Conservation (phyloP, 2,329 filamentous ascomycete genomes). For the Trichoderma koningiopsis region DNA sequence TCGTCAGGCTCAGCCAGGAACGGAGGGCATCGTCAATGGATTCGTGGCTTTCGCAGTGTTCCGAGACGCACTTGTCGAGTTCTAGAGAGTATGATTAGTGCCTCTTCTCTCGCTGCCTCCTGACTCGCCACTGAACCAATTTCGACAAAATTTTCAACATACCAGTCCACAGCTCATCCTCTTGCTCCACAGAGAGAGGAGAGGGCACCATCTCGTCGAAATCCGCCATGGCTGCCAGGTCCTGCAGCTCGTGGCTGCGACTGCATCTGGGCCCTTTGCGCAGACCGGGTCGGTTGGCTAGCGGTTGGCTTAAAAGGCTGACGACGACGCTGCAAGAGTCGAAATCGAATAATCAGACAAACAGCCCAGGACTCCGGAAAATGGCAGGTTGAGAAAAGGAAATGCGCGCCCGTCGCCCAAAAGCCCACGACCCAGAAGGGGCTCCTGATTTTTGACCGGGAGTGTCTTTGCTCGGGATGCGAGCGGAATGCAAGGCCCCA, state of each 20-base stretch:
- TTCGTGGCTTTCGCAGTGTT: constrained; percentile 55
- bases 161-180: constrained; percentile 91
- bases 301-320: not conserved
- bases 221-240: constrained; percentile 55
- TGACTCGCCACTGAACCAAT: not conserved
- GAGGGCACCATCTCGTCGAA: constrained; percentile 59
- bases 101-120: not conserved
- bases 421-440: not conserved
- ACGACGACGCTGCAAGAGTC: not conserved
- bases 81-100: constrained; percentile 40
- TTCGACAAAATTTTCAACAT: constrained; percentile 28
- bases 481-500: constrained; percentile 11
- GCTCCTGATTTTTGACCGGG: constrained; percentile 12
- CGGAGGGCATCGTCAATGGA: constrained; percentile 82
- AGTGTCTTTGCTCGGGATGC: constrained; percentile 2
- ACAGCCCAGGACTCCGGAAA: not conserved
- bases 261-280: constrained; percentile 40
- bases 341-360: not conserved
- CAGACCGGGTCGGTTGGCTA: constrained; percentile 9
- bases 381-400: not conserved
- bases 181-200: constrained; percentile 67
- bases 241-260: constrained; percentile 34
- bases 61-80: constrained; percentile 50
- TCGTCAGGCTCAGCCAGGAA: constrained; percentile 77
- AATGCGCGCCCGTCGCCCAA: not conserved